A percentile compares a stretch with the other conserved stretches of the same genome.
phyloP scores from a whole-genome alignment of 1,139 yeast species.

The Yamadazyma triangularis region DNA sequence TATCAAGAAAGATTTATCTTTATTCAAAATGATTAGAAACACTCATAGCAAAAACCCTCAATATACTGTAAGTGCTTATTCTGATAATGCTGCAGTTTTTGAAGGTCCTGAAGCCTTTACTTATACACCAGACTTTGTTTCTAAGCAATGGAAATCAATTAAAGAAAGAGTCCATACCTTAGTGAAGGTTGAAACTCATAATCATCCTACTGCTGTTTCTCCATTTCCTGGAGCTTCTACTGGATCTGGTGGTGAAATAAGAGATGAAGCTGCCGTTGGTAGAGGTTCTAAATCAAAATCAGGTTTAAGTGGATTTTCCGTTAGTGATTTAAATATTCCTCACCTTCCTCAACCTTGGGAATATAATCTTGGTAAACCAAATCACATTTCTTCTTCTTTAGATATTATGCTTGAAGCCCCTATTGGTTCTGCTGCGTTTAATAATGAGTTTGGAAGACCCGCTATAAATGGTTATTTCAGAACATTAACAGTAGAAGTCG shows the following conservation, averaged over 20 bases:
- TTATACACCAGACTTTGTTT: conserved; percentile 70
- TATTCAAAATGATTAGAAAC: conserved; percentile 94
- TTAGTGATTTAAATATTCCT: conserved; percentile 87
- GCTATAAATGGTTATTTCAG: conserved; percentile 96
- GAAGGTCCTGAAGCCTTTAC: conserved; percentile 76
- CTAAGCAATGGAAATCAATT: conserved; percentile 69
- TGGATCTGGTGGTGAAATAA: conserved; percentile 99
- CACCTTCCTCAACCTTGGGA: conserved; percentile 94
- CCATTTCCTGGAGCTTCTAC: conserved; percentile 99
- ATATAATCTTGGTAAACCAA: conserved; percentile 76
- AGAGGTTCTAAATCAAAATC: conserved; percentile 97
- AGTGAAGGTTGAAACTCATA: conserved; percentile 96
- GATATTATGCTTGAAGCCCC: conserved; percentile 98
- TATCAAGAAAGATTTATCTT: conserved; percentile 61
- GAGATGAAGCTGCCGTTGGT: conserved; percentile 99
- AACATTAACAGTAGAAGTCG: conserved; percentile 80
- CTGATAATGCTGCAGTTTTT: conserved; percentile 98
- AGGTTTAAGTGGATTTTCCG: conserved; percentile 91
- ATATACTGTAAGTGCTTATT: conserved; percentile 87
- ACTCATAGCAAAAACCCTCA: conserved; percentile 81
- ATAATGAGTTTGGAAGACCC: conserved; percentile 98
- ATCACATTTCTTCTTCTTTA: conserved; percentile 86
- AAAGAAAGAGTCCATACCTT: conserved; percentile 83
- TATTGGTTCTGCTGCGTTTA: conserved; percentile 95
- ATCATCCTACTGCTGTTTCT: conserved; percentile 98